Base-by-base conservation (phyloP, 2,329 filamentous ascomycete genomes). In the Fusarium zealandicum region DNA sequence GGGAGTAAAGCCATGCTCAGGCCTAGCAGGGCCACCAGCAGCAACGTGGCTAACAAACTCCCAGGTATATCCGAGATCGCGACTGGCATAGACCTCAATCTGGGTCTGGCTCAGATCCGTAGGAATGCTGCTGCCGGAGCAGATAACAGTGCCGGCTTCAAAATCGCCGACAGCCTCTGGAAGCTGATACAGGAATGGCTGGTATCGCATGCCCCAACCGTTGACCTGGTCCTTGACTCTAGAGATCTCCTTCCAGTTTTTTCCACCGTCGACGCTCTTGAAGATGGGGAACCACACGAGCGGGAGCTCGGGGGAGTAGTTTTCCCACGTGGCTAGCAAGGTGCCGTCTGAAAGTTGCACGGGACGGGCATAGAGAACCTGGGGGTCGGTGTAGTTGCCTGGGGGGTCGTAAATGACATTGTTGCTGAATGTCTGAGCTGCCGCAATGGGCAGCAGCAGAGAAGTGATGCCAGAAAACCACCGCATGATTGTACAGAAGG, bases 71-170 rank as follows among this genome's bases (percentile, higher is more conserved):
- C 87, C 88, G 37, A 75, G 73, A 67, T 91, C 85, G 7, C 70
- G 75, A 37, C 81, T 86, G 7, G 85, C 87, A 65, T 90, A 91
- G 7, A 91, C 74, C 56, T 90, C 88, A 41, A 91, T 87, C 58
- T 87, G 79, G 1, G 88, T 90, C 54, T 77, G 74, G 33, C 81
- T 85, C 22, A 89, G 76, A 69, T 90, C 73, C 6, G 75, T 76
- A 1, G 82, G 82, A 37, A 86, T 86, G 22, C 82, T 83, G 57
- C 81, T 87, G 2, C 85, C 86, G 0, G 86, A 79, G 7, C 82
- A 71, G 9, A 91, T 76, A 16, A 92, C 73, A 0, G 87, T 90
- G 3, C 87, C 89, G 4, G 80, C 80, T 1, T 78, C 73, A 66
- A 80, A 90, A 2, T 78, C 75, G 14, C 81, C 88, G 42, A 90